A percentile compares a stretch with the other conserved stretches of the same genome.
These are phyloP conservation scores for Teunomyces tritomae DNA, from an alignment of 805 yeast genomes.

Conservation along the genomic window DNA sequence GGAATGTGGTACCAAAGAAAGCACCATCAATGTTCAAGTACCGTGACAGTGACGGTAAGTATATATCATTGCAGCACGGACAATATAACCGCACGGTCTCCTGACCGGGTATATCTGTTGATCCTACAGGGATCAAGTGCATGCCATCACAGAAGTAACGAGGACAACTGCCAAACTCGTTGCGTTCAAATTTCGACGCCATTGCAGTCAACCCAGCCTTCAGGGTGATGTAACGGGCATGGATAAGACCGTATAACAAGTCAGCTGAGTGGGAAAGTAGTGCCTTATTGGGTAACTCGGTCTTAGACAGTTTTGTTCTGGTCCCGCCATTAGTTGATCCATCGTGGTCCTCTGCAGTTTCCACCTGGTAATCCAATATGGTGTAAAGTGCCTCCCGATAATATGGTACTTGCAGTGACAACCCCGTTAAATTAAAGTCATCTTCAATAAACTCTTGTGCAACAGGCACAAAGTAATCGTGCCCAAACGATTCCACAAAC, in stretches of 20 bases:
- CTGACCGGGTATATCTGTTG: constrained; percentile 85
- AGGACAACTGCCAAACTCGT: constrained; percentile 90
- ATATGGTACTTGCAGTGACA: constrained; percentile 80
- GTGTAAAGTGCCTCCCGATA: constrained; percentile 90
- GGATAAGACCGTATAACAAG: constrained; percentile 87
- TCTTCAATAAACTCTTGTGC: constrained; percentile 92
- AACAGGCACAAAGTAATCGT: constrained; percentile 90
- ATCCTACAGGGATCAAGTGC: constrained; percentile 88
- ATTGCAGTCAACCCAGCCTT: constrained; percentile 85
- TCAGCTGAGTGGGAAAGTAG: constrained; percentile 88
- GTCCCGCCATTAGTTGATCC: constrained; percentile 5
- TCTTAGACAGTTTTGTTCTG: constrained; percentile 33
- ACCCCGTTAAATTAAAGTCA: constrained; percentile 92
- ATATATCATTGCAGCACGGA: constrained; percentile 91
- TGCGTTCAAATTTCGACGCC: constrained; percentile 91
- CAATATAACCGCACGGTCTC: constrained; percentile 92
- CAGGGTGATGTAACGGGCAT: constrained; percentile 85
- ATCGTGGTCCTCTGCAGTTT: constrained; percentile 38
- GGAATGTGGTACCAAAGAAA: constrained; percentile 93
- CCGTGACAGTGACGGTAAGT: constrained; percentile 82
- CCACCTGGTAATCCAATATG: constrained; percentile 77
- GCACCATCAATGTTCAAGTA: constrained; percentile 93
- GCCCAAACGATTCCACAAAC: constrained; percentile 75
- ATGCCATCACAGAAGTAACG: constrained; percentile 86
- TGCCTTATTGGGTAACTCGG: constrained; percentile 66